These are phyloP conservation scores for Malus sieversii DNA, from an alignment of 306 rosid genomes.

Conservation along the genomic window DNA sequence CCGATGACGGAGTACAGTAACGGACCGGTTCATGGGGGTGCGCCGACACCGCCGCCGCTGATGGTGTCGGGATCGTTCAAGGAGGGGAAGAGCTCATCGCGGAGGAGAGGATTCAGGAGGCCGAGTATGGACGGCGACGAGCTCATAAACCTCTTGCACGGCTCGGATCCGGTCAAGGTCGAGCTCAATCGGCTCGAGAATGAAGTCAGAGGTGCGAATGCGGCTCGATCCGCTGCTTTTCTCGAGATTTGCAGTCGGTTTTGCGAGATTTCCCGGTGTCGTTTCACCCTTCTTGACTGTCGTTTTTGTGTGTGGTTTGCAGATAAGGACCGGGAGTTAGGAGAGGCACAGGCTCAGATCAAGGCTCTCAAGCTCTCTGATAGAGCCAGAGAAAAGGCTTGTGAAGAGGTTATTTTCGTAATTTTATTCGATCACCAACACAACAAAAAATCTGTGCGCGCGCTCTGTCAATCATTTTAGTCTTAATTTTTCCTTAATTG, in stretches of 20 bases:
- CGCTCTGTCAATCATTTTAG: background rate
- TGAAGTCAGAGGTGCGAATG: constrained; percentile 97
- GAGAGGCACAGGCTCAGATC: constrained; percentile 96
- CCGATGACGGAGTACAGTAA: constrained; percentile 16
- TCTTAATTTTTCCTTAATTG: background rate
- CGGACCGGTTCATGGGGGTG: constrained; percentile 7
- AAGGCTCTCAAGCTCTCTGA: constrained; percentile 83
- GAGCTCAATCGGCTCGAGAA: constrained; percentile 99
- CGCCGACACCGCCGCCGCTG: constrained; percentile 46
- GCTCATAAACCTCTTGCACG: constrained; percentile 80
- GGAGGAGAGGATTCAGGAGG: constrained; percentile 69
- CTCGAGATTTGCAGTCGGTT: constrained; percentile 31
- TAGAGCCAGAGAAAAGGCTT: constrained; percentile 91
- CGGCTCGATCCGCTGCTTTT: constrained; percentile 58
- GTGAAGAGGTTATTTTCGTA: constrained; percentile 75
- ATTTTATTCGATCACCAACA: background rate
- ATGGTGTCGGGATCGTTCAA: constrained; percentile 79
- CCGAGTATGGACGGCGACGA: constrained; percentile 95
- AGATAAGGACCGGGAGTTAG: constrained; percentile 94
- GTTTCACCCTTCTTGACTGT: constrained; percentile 4
- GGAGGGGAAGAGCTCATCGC: constrained; percentile 79
- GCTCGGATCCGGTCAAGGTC: constrained; percentile 99
- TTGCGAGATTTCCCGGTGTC: constrained; percentile 13
- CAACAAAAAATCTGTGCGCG: background rate
- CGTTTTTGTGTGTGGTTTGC: constrained; percentile 16